phyloP scores from a whole-genome alignment of 768 basidiomycete genomes.

The Pleurotus ostreatus region DNA sequence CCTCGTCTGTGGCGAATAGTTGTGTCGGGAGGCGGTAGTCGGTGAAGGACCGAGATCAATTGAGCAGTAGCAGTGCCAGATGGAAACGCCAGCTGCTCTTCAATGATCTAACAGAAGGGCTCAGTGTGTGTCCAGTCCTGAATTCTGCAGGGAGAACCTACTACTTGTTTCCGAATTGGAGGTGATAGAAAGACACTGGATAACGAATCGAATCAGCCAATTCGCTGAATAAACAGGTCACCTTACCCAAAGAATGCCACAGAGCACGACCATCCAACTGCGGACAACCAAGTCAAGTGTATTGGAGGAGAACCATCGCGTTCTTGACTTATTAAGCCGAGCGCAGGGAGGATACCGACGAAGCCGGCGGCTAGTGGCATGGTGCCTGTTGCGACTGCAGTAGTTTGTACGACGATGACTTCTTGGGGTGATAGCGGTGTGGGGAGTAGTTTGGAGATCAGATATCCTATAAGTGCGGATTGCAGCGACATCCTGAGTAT shows the following conservation, averaged over 20 bases:
- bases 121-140: no score
- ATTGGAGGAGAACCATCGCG: conserved; percentile 78
- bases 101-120: conserved; percentile 61
- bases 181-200: conserved; percentile 90
- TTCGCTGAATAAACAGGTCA: conserved; percentile 1
- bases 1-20: conserved; percentile 51
- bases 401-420: conserved; percentile 91
- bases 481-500: conserved; percentile 88
- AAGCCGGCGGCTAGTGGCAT: conserved; percentile 87
- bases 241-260: conserved; percentile 88
- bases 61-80: conserved; percentile 97
- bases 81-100: conserved; percentile 92
- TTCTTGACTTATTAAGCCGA: conserved; percentile 69
- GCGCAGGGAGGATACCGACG: conserved; percentile 90
- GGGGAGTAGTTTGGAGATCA: conserved; percentile 72
- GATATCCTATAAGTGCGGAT: conserved; percentile 88
- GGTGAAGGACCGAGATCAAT: conserved; percentile 85
- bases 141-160: conserved; percentile 29
- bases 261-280: conserved; percentile 84
- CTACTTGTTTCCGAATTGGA: conserved; percentile 92
- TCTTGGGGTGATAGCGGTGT: conserved; percentile 83
- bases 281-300: conserved; percentile 64
- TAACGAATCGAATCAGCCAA: conserved; percentile 5
- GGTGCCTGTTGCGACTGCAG: conserved; percentile 89
- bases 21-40: conserved; percentile 63